These are phyloP conservation scores for Kodamaea fukazawae DNA, from an alignment of 805 yeast species.

Conservation along the genomic window DNA sequence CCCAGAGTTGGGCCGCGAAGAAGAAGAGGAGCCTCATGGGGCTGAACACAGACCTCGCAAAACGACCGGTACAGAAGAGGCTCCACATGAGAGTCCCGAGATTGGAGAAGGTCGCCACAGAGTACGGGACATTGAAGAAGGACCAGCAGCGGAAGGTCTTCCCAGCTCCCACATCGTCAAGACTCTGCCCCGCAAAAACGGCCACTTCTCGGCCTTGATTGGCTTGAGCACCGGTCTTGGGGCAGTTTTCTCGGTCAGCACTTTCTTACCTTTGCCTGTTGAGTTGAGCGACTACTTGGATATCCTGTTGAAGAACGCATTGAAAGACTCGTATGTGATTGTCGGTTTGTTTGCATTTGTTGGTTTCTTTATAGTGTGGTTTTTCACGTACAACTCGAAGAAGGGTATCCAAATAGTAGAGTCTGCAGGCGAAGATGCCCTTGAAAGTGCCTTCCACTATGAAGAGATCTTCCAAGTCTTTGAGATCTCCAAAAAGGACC, in stretches of 20 bases:
- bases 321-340: conserved; percentile 47
- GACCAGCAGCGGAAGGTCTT: too few species aligned
- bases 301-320: conserved; percentile 34
- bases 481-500: conserved; percentile 12
- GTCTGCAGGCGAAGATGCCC: conserved; percentile 20
- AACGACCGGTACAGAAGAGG: too few species aligned
- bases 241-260: conserved; percentile 59
- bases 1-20: too few species aligned
- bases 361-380: conserved; percentile 37
- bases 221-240: conserved; percentile 67
- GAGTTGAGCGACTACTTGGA: conserved; percentile 39
- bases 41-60: too few species aligned
- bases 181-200: conserved; percentile 23
- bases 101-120: too few species aligned
- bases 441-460: background rate
- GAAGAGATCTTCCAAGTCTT: conserved; percentile 11
- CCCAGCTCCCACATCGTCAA: too few species aligned
- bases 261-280: conserved; percentile 57
- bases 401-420: conserved; percentile 13
- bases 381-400: conserved; percentile 45
- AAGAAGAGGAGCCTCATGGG: too few species aligned
- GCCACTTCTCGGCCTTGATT: conserved; percentile 56
- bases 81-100: too few species aligned
- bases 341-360: conserved; percentile 44
- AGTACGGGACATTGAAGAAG: background rate